phyloP scores from a whole-genome alignment of 179 eudicot genomes.

The Beta lomatogona region DNA sequence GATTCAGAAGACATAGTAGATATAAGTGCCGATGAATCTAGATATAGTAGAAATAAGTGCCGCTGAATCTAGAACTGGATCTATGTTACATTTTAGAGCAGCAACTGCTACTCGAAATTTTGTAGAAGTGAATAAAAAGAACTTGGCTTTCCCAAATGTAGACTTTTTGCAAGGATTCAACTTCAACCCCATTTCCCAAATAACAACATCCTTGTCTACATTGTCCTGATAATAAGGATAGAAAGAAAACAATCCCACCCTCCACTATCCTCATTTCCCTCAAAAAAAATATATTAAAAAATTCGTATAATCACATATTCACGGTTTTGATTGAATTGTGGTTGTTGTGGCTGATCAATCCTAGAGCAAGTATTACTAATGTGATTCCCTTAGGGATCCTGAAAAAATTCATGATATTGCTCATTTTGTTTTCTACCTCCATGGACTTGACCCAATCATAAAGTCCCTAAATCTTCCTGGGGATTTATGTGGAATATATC shows the following conservation, averaged over 20 bases:
- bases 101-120: background rate
- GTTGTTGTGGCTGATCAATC: background rate
- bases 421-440: background rate
- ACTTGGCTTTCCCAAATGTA: background rate
- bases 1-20: background rate
- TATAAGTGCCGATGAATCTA: background rate
- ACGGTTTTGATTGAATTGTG: background rate
- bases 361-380: no score
- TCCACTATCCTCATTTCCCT: background rate
- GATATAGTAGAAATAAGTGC: background rate
- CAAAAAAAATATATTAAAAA: background rate
- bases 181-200: no score
- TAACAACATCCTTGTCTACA: background rate
- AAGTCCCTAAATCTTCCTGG: background rate
- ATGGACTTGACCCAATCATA: background rate
- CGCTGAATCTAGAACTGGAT: conserved; percentile 1
- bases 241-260: background rate
- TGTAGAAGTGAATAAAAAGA: background rate
- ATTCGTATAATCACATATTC: background rate
- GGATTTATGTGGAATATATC: background rate
- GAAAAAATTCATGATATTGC: no score
- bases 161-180: background rate
- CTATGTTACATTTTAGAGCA: background rate
- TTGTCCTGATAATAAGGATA: background rate
- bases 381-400: background rate